Evolutionary conservation across 139 green algal genomes (phyloP).

Genomic region (Spirogloea muscicola): DNA sequence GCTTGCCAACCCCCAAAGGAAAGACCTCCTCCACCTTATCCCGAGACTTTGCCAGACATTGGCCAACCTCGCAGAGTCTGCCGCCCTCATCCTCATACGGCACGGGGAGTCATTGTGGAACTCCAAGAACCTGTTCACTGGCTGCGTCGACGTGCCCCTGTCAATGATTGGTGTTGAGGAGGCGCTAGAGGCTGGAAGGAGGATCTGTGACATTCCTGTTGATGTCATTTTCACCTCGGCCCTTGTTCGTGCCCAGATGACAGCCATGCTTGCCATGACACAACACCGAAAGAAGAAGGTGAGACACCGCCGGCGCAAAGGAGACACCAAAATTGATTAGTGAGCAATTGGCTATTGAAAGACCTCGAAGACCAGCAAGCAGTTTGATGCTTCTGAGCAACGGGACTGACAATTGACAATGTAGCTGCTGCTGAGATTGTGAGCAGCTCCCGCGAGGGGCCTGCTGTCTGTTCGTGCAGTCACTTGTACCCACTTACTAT

Average conservation of each 20-base stretch:
- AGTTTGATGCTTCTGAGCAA: too few species aligned
- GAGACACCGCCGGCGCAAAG: neutral
- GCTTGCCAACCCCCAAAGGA: too few species aligned
- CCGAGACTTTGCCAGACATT: too few species aligned
- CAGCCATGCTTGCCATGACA: conserved; percentile 52
- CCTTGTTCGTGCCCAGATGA: conserved; percentile 51
- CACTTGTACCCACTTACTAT: too few species aligned
- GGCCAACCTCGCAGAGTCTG: conserved; percentile 28
- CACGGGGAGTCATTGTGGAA: conserved; percentile 53
- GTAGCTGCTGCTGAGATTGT: too few species aligned
- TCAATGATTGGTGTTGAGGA: conserved; percentile 44
- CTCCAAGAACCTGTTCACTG: conserved; percentile 49
- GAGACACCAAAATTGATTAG: too few species aligned
- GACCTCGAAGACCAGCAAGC: too few species aligned
- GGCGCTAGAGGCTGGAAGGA: conserved; percentile 41
- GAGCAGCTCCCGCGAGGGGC: too few species aligned
- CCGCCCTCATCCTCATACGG: conserved; percentile 42
- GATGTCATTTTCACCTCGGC: conserved; percentile 49
- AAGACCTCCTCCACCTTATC: too few species aligned
- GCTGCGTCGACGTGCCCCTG: conserved; percentile 50
- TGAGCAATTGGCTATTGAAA: too few species aligned
- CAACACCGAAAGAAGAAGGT: conserved; percentile 41
- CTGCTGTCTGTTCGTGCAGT: too few species aligned
- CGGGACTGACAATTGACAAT: too few species aligned
- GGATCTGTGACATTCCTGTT: conserved; percentile 47